These are phyloP conservation scores for Staphylotrichum longicolle DNA, from an alignment of 495 filamentous ascomycete species.

Conservation along the genomic window DNA sequence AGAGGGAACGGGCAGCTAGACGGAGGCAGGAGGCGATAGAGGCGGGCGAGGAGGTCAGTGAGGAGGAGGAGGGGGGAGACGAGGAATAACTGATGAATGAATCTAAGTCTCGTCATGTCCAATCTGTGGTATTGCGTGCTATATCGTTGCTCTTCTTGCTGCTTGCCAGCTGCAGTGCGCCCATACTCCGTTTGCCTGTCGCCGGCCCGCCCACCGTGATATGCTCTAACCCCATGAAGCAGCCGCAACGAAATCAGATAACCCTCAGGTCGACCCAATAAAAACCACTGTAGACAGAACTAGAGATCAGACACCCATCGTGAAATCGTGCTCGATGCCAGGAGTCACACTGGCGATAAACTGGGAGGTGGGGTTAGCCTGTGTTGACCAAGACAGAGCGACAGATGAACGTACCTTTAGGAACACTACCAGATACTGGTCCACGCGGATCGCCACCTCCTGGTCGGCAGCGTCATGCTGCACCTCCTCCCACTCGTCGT, in stretches of 20 bases:
- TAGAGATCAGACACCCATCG: conserved; percentile 75
- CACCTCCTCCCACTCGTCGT: conserved; percentile 86
- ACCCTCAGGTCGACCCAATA: background rate
- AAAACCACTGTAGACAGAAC: background rate
- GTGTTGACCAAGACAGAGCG: background rate
- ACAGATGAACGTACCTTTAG: conserved; percentile 58
- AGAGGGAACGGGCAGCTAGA: conserved; percentile 66
- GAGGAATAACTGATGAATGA: background rate
- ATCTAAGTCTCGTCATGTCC: background rate
- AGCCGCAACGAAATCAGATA: conserved; percentile 9
- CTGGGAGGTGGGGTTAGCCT: conserved; percentile 35
- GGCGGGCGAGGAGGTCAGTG: conserved; percentile 65
- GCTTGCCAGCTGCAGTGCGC: conserved; percentile 2
- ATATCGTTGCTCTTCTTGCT: background rate
- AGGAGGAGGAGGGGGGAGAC: conserved; percentile 55
- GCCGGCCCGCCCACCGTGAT: background rate
- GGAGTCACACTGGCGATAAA: conserved; percentile 97
- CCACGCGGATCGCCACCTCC: conserved; percentile 87
- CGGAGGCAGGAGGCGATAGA: conserved; percentile 68
- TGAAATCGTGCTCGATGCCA: conserved; percentile 97
- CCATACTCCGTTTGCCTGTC: conserved; percentile 11
- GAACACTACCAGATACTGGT: conserved; percentile 97
- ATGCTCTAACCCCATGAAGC: conserved; percentile 4
- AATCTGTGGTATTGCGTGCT: conserved; percentile 2
- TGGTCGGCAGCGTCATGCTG: conserved; percentile 66